These are phyloP conservation scores for Diutina pseudorugosa DNA, from an alignment of 1,139 yeast genomes.

Conservation along the genomic window DNA sequence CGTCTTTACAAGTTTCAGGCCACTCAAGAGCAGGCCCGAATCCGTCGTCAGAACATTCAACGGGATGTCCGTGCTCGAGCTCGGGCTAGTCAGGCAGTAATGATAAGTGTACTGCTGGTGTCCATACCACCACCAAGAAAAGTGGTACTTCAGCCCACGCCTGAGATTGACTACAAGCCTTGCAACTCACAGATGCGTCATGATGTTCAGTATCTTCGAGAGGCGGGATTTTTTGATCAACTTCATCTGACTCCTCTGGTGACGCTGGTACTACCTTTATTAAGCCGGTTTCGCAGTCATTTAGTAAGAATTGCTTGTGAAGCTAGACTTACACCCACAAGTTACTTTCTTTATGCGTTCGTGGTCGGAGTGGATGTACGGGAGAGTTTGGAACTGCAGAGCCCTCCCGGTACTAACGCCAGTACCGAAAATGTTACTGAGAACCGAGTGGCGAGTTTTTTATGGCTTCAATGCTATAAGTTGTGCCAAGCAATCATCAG, in stretches of 20 bases:
- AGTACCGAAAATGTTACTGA: slow-evolving; percentile 8
- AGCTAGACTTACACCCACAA: slow-evolving; percentile 2
- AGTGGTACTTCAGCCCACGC: background rate
- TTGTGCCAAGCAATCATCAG: slow-evolving; percentile 2
- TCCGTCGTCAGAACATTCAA: slow-evolving; percentile 12
- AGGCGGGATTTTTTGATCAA: background rate
- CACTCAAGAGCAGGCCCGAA: background rate
- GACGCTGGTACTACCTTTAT: background rate
- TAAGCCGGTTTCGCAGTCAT: background rate
- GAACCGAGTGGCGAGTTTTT: slow-evolving; percentile 4
- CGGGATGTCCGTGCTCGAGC: slow-evolving; percentile 11
- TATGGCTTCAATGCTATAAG: slow-evolving; percentile 12
- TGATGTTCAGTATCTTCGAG: background rate
- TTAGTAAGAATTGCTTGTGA: background rate
- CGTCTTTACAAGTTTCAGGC: slow-evolving; percentile 8
- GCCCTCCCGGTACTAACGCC: slow-evolving; percentile 19
- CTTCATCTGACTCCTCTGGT: background rate
- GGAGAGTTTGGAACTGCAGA: slow-evolving; percentile 9
- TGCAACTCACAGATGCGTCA: background rate
- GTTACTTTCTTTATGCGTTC: slow-evolving; percentile 15
- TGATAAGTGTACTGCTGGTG: background rate
- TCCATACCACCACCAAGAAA: background rate
- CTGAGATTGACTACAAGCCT: background rate
- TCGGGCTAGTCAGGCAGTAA: background rate
- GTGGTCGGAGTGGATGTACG: slow-evolving; percentile 15